Percentiles rank a stretch among this genome's conserved stretches.
phyloP scores from a whole-genome alignment of 1,284 basidiomycete species.

The Phylloboletellus chloephorus region DNA sequence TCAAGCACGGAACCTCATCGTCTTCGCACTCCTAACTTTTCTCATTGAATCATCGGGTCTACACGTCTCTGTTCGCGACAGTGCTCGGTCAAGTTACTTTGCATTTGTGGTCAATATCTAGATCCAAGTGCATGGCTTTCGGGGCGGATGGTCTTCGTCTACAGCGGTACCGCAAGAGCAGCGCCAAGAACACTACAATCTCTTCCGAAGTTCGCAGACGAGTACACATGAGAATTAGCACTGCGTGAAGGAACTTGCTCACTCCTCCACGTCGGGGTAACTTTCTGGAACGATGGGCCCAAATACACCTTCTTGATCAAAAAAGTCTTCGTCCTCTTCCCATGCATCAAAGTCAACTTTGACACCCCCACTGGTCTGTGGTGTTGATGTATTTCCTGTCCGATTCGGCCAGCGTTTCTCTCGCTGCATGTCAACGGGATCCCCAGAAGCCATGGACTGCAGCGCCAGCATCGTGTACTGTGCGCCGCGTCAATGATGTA shows the following conservation, averaged over 20 bases:
- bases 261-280: constrained; percentile 7
- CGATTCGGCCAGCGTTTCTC: constrained; percentile 71
- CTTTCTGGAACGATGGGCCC: constrained; percentile 21
- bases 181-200: no score
- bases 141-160: no score
- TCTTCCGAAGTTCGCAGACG: no score
- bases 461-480: constrained; percentile 65
- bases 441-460: constrained; percentile 62
- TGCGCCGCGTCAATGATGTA: constrained; percentile 1
- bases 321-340: constrained; percentile 59
- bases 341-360: constrained; percentile 54
- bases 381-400: constrained; percentile 22
- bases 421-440: constrained; percentile 64
- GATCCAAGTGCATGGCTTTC: no score
- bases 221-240: neutral
- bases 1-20: no score
- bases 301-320: constrained; percentile 50
- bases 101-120: no score
- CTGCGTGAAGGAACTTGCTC: neutral
- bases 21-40: no score
- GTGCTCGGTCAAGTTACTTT: no score
- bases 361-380: constrained; percentile 35
- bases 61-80: no score
- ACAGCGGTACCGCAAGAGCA: no score
- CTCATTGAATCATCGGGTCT: no score